Percentiles rank a stretch among this genome's conserved stretches.
Evolutionary conservation across 257 asterid genomes (phyloP).

Genomic region (Solanum virginianum): DNA sequence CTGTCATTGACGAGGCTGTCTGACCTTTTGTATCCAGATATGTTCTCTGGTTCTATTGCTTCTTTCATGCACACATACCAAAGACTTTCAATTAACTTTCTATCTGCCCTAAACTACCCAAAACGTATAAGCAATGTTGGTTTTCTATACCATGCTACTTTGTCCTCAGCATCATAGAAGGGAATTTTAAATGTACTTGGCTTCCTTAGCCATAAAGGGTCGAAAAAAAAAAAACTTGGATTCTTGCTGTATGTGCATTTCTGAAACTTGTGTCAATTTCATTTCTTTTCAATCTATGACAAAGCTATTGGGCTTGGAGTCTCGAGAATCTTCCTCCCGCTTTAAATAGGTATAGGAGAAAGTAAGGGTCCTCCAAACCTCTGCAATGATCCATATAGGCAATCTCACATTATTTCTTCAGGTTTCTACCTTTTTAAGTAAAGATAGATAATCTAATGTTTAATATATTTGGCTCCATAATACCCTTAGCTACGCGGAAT

Average conservation of each 20-base stretch:
- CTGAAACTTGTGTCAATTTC: neutral
- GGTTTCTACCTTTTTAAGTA: neutral
- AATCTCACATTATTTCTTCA: neutral
- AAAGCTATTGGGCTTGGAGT: neutral
- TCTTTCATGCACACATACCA: neutral
- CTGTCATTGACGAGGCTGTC: neutral
- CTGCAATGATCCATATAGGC: neutral
- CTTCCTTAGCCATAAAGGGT: neutral
- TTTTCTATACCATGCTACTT: neutral
- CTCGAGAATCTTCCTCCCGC: neutral
- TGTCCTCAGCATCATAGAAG: neutral
- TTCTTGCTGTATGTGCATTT: neutral
- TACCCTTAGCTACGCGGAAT: neutral
- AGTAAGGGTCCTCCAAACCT: neutral
- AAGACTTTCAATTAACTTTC: neutral
- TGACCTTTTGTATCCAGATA: neutral
- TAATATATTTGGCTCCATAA: neutral
- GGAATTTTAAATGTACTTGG: neutral
- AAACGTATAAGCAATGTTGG: neutral
- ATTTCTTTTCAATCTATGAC: neutral
- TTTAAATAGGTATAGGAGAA: neutral
- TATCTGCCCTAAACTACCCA: neutral
- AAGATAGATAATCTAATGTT: neutral
- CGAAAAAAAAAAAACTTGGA: neutral
- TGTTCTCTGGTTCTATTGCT: neutral